phyloP scores from a whole-genome alignment of 441 rosid species.

The Kokia cookei region DNA sequence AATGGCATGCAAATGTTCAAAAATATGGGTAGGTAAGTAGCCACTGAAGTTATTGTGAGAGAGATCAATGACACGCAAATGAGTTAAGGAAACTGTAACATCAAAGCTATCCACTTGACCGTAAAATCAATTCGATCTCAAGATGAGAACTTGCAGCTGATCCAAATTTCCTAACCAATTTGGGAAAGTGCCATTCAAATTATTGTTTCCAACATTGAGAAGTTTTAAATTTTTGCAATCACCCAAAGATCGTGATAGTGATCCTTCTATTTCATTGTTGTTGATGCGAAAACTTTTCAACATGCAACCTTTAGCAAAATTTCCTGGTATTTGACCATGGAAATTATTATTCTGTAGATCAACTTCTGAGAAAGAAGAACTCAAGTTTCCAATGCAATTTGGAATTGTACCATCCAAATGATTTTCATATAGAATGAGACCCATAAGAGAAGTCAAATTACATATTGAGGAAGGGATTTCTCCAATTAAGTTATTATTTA shows the following conservation, averaged over 20 bases:
- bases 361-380: neutral
- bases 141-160: neutral
- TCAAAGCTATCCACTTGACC: neutral
- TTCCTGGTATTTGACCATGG: slow-evolving; percentile 8
- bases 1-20: slow-evolving; percentile 6
- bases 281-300: slow-evolving; percentile 5
- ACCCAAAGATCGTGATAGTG: neutral
- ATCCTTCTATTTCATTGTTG: slow-evolving; percentile 13
- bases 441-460: neutral
- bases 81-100: neutral
- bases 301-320: neutral
- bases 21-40: neutral
- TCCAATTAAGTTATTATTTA: slow-evolving; percentile 2
- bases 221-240: slow-evolving; percentile 12
- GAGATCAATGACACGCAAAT: neutral
- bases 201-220: slow-evolving; percentile 13
- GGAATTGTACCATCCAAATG: slow-evolving; percentile 14
- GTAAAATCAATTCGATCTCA: neutral
- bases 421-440: slow-evolving; percentile 9
- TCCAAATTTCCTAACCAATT: neutral
- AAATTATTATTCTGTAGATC: slow-evolving; percentile 4
- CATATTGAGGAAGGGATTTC: slow-evolving; percentile 15
- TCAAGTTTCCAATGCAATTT: neutral
- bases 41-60: slow-evolving; percentile 9
- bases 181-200: slow-evolving; percentile 11